Evolutionary conservation across 2,329 filamentous ascomycete genomes (phyloP).

Genomic region (Paracoccidioides lutzii): DNA sequence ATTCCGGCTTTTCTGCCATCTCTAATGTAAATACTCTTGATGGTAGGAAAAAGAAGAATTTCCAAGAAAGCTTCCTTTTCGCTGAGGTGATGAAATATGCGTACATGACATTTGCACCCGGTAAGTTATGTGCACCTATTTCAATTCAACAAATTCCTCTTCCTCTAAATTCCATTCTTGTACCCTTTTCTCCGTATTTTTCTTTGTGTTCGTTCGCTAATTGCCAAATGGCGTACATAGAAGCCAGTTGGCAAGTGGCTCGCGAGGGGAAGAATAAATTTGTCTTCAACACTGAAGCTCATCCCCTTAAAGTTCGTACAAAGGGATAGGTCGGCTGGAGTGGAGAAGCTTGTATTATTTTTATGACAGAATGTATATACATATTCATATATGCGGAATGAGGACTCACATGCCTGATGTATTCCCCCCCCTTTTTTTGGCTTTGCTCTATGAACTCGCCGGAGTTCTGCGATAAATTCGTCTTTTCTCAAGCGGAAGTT

Average conservation of each 20-base stretch:
- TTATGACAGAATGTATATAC: too few relatives aligned
- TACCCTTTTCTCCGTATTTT: neutral
- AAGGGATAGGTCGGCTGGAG: neutral
- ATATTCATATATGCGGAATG: too few relatives aligned
- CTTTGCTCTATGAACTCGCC: too few relatives aligned
- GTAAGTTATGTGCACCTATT: constrained; percentile 7
- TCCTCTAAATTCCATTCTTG: neutral
- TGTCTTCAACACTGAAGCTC: constrained; percentile 54
- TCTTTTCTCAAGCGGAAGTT: too few relatives aligned
- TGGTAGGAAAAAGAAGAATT: constrained; percentile 52
- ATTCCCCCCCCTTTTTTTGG: too few relatives aligned
- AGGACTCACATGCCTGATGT: too few relatives aligned
- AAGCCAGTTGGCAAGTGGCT: constrained; percentile 47
- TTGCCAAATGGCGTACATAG: constrained; percentile 20
- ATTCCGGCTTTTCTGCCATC: constrained; percentile 55
- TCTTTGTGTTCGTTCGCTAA: neutral
- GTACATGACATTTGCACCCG: constrained; percentile 52
- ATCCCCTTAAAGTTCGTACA: constrained; percentile 41
- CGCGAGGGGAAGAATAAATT: constrained; percentile 40
- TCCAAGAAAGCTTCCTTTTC: constrained; percentile 80
- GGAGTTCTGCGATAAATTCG: too few relatives aligned
- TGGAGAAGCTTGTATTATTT: neutral
- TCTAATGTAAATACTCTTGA: constrained; percentile 49
- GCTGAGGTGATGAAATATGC: constrained; percentile 79
- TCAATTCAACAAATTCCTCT: neutral